A percentile compares a stretch with the other conserved stretches of the same genome.
phyloP scores from a whole-genome alignment of 331 rosid species.

The Erythrophleum ivorense region DNA sequence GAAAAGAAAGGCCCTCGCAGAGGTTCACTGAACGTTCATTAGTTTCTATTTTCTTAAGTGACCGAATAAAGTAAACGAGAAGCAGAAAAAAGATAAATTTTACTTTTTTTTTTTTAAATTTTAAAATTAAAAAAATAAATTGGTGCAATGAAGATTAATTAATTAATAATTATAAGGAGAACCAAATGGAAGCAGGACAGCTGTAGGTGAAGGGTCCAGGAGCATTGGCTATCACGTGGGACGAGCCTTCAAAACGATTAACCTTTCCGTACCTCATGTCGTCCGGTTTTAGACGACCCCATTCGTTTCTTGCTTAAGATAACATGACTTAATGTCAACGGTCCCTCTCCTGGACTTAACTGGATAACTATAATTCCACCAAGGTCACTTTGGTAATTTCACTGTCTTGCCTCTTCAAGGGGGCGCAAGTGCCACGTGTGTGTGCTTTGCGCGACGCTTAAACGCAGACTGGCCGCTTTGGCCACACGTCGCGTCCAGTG shows the following conservation, averaged over 20 bases:
- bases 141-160: background rate
- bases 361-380: background rate
- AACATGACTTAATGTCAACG: background rate
- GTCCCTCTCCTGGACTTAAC: background rate
- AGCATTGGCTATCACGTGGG: conserved; percentile 6
- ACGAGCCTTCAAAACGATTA: background rate
- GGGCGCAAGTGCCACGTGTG: conserved; percentile 71
- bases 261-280: conserved; percentile 28
- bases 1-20: no score
- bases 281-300: conserved; percentile 11
- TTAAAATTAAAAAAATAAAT: background rate
- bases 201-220: conserved; percentile 12
- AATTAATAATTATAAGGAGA: background rate
- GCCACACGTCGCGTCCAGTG: conserved; percentile 31
- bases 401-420: conserved; percentile 43
- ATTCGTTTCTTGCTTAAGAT: no score
- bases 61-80: no score
- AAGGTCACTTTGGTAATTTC: conserved; percentile 5
- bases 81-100: no score
- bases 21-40: no score
- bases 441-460: conserved; percentile 20
- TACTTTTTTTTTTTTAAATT: no score
- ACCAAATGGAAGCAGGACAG: background rate
- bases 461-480: conserved; percentile 15
- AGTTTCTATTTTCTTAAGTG: no score